Evolutionary conservation across 2,329 filamentous ascomycete species (phyloP), one percentile per base, ranked within the genome.

Genomic region (Venturia aucupariae): DNA sequence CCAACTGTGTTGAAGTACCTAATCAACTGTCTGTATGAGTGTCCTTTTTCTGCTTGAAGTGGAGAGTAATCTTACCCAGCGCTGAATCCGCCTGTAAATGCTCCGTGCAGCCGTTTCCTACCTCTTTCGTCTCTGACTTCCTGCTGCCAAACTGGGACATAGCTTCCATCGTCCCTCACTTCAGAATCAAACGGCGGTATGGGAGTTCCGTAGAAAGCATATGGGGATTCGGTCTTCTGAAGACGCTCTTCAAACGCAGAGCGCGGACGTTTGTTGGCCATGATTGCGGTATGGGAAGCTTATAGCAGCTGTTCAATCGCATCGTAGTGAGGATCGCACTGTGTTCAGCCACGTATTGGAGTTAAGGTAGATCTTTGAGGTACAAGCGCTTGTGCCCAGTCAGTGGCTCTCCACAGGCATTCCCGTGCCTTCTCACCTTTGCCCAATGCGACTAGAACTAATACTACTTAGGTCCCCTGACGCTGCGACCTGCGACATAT

Each of bases 1-100:
- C 94, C 94, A 69, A 97, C 94, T 5, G 92, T 96, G 75, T 99
- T 99, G 79, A 94, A 97, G 77, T 97, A 97, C 69, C 90, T 93
- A 75, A 68, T 62, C 60, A 72, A 67, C 42, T 62, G 35, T 60
- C 35, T 42, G 64, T 51, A 62, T 65, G 39, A 72, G 70, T 74
- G 72, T 57, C 35, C 41, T 44, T 65, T 39, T 64, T 65, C 24
- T 42, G 41, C 66, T 66, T 64, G 55, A 55, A 61, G 39, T 67
- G 66, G 68, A 70, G 63, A 57, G 32, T 57, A 57, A 17, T 75
- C 86, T 80, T 84, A 93, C 88, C 94, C 94, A 79, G 94, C 94
- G 79, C 92, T 97, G 79, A 90, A 99, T 38, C 94, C 94, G 70
- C 94, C 94, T 1, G 92, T 97, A 73, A 99, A 99, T 67, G 94